Base-by-base conservation (phyloP, 495 filamentous ascomycete genomes). In the Penicillium salamii region DNA sequence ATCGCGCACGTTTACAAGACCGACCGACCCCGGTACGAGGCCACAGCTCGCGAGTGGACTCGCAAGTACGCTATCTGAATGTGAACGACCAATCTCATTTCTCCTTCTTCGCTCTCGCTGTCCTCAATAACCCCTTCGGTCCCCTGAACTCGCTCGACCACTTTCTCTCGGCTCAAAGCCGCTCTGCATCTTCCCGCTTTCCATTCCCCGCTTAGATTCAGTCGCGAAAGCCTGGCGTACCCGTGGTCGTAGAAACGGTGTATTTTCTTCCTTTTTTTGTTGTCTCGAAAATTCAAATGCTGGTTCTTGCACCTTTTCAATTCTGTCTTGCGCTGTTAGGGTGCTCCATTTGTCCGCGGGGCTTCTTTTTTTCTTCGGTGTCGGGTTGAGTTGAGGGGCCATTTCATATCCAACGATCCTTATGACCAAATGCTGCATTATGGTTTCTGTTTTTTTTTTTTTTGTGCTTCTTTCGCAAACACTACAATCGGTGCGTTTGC, bases 1-100 rank as follows among this genome's bases (percentile, higher is more conserved):
- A 97, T 98, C 59, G 93, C 93, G 23, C 93, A 98, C 62, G 93
- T 98, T 62, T 98, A 98, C 87, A 98, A 98, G 88, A 97, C 93
- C 44, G 95, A 98, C 69, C 88, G 89, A 45, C 81, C 86, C 49
- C 81, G 90, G 62, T 98, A 98, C 72, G 95, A 98, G 76, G 87
- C 90, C 47, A 97, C 91, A 52, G 93, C 93, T 49, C 83, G 93
- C 63, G 93, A 98, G 73, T 97, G 95, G 93, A 98, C 93, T 49
- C 83, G 92, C 68, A 98, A 97, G 80, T 97, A 97, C 72, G 95
- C 93, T 60, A 92, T 96, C 50, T 76, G 66, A 75, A 57, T 52
- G 19, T 53, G 29, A 48, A 39, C 52, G 48, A 54, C 52, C 50
- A 62, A 54, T 54, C 55, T 59, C 35, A 48, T 48, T 29, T 14